A percentile compares a stretch with the other conserved stretches of the same genome.
phyloP scores from a whole-genome alignment of 2,329 filamentous ascomycete species.

The Helotiales sp. region DNA sequence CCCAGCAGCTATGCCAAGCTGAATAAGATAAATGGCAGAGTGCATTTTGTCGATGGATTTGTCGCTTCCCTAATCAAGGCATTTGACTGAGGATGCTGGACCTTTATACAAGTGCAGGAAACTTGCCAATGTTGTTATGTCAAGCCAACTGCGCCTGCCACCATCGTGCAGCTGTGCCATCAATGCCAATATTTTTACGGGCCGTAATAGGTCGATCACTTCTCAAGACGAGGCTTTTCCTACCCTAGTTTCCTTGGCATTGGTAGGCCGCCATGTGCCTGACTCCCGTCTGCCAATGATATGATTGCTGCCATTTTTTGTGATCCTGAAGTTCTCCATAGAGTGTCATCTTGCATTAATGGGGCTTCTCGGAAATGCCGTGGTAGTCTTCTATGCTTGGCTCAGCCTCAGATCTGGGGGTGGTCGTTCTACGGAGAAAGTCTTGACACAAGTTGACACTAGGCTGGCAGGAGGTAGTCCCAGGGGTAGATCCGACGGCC shows the following conservation, averaged over 20 bases:
- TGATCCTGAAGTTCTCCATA: background rate
- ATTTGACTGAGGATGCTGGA: background rate
- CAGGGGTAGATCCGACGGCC: no score
- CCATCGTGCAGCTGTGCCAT: background rate
- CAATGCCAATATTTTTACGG: background rate
- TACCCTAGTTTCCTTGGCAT: background rate
- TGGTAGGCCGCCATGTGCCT: background rate
- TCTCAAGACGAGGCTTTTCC: background rate
- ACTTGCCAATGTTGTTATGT: conserved; percentile 2
- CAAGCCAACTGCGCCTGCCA: background rate
- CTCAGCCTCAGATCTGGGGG: no score
- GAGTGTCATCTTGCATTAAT: background rate
- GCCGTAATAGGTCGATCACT: background rate
- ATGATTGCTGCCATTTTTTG: background rate
- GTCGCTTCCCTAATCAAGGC: background rate
- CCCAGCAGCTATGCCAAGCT: background rate
- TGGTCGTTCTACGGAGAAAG: no score
- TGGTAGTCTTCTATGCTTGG: no score
- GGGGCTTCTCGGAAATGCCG: no score
- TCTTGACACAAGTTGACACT: no score
- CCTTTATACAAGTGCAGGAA: background rate
- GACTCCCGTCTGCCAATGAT: background rate
- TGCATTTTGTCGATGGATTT: background rate
- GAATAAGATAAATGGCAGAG: background rate
- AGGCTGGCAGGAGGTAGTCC: no score